Evolutionary conservation across 768 basidiomycete genomes (phyloP), one percentile per base, ranked within the genome.

Genomic region (Gloeophyllum trabeum): DNA sequence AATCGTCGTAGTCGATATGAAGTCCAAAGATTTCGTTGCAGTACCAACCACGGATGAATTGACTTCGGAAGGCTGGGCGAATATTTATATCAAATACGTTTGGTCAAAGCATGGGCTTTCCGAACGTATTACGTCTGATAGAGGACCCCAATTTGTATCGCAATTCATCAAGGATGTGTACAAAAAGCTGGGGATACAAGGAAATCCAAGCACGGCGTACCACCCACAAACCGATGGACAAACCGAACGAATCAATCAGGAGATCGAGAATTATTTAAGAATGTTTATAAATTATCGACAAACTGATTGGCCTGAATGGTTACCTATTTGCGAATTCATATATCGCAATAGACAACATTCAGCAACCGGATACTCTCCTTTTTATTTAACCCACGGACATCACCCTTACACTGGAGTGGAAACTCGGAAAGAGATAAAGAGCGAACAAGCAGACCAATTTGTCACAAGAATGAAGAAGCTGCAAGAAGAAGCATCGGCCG

Each of bases 201-300:
- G 40, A 2, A 59, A 58, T 25, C 47, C 61, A 0, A 60, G 57
- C 5, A 57, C 58, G 1, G 54, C 58, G 0, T 62, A 51, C 46
- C 61, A 62, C 38, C 61, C 61, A 1, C 52, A 62, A 38, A 53
- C 57, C 1, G 52, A 61, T 42, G 48, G 51, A 13, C 47, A 47
- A 23, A 54, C 49, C 5, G 40, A 65, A 40, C 38, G 52, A 4
- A 45, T 54, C 12, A 61, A 64, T 35, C 56, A 61, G 40, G 35
- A 42, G 0, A 10, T 62, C 1, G 59, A 63, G 40, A 51, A 48
- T 24, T 60, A 60, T 45, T 50, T 64, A 2, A 50, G 58, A 4
- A 39, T 51, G 6, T 60, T 49, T 45, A 20, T 14, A 6, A 19
- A 22, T 14, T 51, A 51, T 26, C 46, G 43, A 18, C 53, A 54